Base-by-base conservation (phyloP, 257 asterid species). In the Rhazya stricta region DNA sequence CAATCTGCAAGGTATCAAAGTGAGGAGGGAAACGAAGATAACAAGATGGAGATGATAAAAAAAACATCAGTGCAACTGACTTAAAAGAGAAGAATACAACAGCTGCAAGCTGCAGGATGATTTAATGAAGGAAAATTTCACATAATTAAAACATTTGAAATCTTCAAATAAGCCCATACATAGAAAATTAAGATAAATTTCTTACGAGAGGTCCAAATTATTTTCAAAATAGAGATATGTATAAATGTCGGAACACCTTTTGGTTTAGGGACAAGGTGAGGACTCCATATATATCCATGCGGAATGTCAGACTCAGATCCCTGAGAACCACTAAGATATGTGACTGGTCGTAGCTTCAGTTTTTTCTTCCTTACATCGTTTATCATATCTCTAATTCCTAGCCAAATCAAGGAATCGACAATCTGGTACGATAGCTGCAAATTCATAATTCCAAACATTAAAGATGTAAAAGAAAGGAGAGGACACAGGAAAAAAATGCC, bases 191-290 rank as follows among this genome's bases (percentile, higher is more conserved):
- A 30, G 48, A 65, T 19, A 65, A 37, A 65, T 30, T 19, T 65
- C 48, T 1, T 29, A 15, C 9, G 13, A 61, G 9, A 61, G 4
- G 69, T 27, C 27, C 29, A 29, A 57, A 57, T 6, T 18, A 32
- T n/a, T 61, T 74, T 45, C 36, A 18, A 30, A 34, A 60, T 6
- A 32, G 18, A 69, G 39, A 6, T 42, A 46, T 36, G 45, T 5
- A 48, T 32, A 25, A 11, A n/a, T 11, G 48, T 58, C 21, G 62
- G n/a, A 60, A 46, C 62, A 94, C 99, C 99, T 94, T 94, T 94
- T 76, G 97, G 97, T 81, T 94, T 94, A 45, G 99, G 96, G 72
- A 94, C 99, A 77, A 94, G 97, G 79, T 94, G 97, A 78, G 99
- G 99, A 82, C 99, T 94, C 97, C 99, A 94, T 67, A 94, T 94